Base-by-base conservation (phyloP, 495 filamentous ascomycete species). In the Penicillium silybi region DNA sequence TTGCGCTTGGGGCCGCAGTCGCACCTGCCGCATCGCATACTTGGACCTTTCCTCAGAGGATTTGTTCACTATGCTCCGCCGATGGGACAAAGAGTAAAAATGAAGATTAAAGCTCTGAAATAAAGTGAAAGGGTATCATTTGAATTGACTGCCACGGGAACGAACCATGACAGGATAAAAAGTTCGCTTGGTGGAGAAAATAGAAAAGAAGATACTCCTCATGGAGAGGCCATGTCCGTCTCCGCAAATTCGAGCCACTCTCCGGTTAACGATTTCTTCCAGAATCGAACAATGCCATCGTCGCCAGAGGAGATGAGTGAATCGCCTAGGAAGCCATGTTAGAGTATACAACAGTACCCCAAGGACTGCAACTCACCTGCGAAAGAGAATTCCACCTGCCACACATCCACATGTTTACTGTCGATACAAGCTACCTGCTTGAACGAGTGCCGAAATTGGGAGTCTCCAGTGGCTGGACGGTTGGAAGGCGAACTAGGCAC, bases 231-330 rank as follows among this genome's bases (percentile, higher is more conserved):
- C 69, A 77, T 64, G 29, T 75, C 70, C 2, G 72, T 72, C 52
- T 78, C 76, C 6, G 77, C 77, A 55, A 71, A 80, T 47, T 79
- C 76, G 17, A 79, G 62, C 72, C 73, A 80, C 49, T 76, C 69
- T 16, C 74, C 75, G 17, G 68, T 67, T 29, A 79, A 37, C 18
- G 66, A 68, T 48, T 73, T 73, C 49, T 76, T 80, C 78, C 78
- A 80, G 44, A 80, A 72, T 32, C 77, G 73, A 25, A 77, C 71
- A 27, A 62, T 62, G 3, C 76, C 76, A 54, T 77, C 72, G 39
- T 79, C 75, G 1, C 78, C 76, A 3, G 74, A 73, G 10, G 76
- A 76, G 11, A 78, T 73, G 22, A 80, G 63, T 22, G 69, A 70
- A 52, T 77, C 76, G 25, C 76, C 78, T 80, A 44, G 7, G 8